Evolutionary conservation across 352 stramenopile species (phyloP), one percentile per base, ranked within the genome.

Genomic region (Thalassiosira livingstoniorum): DNA sequence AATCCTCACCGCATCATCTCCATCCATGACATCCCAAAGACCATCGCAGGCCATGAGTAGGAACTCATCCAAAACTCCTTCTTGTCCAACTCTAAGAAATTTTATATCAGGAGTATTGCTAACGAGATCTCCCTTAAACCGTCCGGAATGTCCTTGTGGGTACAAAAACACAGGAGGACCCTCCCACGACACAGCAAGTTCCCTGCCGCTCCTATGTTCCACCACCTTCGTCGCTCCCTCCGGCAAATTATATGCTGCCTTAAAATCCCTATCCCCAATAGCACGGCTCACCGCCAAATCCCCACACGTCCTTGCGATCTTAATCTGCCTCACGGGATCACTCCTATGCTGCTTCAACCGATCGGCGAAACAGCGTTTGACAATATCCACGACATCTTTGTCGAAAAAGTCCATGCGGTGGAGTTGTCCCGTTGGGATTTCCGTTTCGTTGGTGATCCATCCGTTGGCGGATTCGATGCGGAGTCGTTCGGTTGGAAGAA

Each of bases 241-340:
- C 21, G 69, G 77, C 45, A 76, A 60, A 73, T 94, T 92, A 62
- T 88, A 92, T 15, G 66, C 75, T 31, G 82, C 79, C 57, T 94
- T 94, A 67, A 93, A 94, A 53, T 93, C 87, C 54, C 88, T 81
- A 70, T 94, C 90, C 25, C 90, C 90, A 71, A 94, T 81, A 15
- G 87, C 88, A 75, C 90, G 69, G 77, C 86, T 93, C 2, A 94
- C 87, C 55, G 87, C 82, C 25, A 94, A 80, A 51, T 94, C 90
- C 18, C 90, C 88, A 80, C 90, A 94, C 18, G 92, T 89, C 63
- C 88, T 51, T 29, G 80, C 88, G 65, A 92, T 92, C 53, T 91
- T 53, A 29, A 92, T 74, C 47, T 90, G 86, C 62, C 87, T 76
- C 32, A 89, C 85, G 31, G 89, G 89, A 65, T 87, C 85, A 32